A percentile compares a stretch with the other conserved stretches of the same genome.
Conservation (phyloP, 164 flowering plant species). For the Warburgia ugandensis region DNA sequence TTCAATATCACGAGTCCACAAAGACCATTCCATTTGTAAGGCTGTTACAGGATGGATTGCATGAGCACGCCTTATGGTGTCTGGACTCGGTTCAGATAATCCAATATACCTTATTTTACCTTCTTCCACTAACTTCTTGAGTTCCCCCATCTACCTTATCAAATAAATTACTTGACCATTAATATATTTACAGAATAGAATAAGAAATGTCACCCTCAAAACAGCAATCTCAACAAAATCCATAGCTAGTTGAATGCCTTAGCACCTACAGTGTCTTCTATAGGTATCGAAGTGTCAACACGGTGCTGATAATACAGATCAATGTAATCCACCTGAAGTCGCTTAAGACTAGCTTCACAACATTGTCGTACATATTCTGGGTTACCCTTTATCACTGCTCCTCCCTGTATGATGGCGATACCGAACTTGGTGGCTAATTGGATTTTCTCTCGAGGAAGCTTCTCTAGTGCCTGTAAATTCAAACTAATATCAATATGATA, state of each 20-base stretch:
- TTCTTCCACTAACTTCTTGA: slow-evolving; percentile 17
- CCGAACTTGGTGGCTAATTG: slow-evolving; percentile 18
- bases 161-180: background rate
- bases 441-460: slow-evolving; percentile 11
- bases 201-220: too few species aligned
- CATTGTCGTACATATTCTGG: slow-evolving; percentile 15
- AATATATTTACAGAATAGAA: background rate
- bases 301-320: slow-evolving; percentile 21
- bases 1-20: slow-evolving; percentile 24
- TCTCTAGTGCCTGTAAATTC: slow-evolving; percentile 13
- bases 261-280: slow-evolving; percentile 16
- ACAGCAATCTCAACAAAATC: background rate
- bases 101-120: slow-evolving; percentile 13
- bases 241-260: background rate
- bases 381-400: slow-evolving; percentile 1
- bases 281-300: slow-evolving; percentile 15
- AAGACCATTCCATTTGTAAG: slow-evolving; percentile 24
- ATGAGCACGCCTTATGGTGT: slow-evolving; percentile 26
- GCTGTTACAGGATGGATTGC: slow-evolving; percentile 24
- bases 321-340: slow-evolving; percentile 16
- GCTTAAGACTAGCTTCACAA: slow-evolving; percentile 20
- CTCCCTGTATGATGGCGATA: background rate
- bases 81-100: slow-evolving; percentile 15
- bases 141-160: slow-evolving; percentile 17
- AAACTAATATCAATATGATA: background rate